Evolutionary conservation across 192 early-diverging fungal species (phyloP).

Genomic region (Entomortierella beljakovae): DNA sequence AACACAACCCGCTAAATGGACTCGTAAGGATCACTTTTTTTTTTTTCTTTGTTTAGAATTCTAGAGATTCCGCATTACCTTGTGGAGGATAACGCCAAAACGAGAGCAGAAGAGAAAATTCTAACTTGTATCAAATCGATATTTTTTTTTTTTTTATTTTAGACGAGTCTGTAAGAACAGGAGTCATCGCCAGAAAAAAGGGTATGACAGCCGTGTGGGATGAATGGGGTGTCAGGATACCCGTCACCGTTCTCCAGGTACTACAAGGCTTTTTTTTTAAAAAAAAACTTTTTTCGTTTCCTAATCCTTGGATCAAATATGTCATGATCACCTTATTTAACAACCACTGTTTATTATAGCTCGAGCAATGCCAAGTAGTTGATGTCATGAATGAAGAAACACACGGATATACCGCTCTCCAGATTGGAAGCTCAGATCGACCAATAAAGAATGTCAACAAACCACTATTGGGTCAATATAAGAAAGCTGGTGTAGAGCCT

Average conservation of each 20-base stretch:
- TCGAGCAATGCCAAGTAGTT: constrained; percentile 77
- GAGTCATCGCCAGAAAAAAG: constrained; percentile 89
- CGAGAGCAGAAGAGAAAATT: not conserved
- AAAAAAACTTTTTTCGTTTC: not conserved
- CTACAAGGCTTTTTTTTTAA: too few relatives aligned
- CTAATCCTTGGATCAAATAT: too few relatives aligned
- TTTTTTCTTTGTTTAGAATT: not conserved
- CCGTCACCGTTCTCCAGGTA: constrained; percentile 91
- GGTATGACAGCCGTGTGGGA: constrained; percentile 98
- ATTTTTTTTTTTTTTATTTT: not conserved
- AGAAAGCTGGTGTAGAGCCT: constrained; percentile 74
- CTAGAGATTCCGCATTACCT: not conserved
- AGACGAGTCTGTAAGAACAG: constrained; percentile 73
- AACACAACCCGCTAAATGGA: constrained; percentile 47
- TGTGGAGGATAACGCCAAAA: not conserved
- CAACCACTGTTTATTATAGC: constrained; percentile 49
- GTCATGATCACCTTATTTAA: not conserved
- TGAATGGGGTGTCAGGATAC: constrained; percentile 91
- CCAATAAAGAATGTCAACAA: constrained; percentile 73
- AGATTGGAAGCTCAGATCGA: constrained; percentile 74
- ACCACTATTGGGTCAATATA: constrained; percentile 82
- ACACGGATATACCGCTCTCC: constrained; percentile 69
- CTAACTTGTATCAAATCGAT: not conserved
- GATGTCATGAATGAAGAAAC: constrained; percentile 64
- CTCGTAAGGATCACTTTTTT: constrained; percentile 30